Percentiles rank a stretch among this genome's conserved stretches.
Conservation (phyloP, 805 yeast species). For the Candida saitoana region DNA sequence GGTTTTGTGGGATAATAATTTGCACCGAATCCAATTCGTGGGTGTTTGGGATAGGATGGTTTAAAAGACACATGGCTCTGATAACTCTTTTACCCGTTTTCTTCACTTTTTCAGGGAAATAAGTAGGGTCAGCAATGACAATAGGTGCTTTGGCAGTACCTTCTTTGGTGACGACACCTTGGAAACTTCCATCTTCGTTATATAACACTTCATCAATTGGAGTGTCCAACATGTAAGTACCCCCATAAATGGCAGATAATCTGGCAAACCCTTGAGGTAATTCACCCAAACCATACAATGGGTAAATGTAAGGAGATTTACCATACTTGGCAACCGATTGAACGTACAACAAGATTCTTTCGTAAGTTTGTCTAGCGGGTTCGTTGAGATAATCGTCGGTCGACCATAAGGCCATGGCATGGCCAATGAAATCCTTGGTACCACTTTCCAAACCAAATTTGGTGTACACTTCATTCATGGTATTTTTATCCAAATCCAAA, state of each 20-base stretch:
- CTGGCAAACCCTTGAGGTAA: constrained; percentile 99
- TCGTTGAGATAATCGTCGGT: constrained; percentile 83
- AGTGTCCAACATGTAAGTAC: constrained; percentile 96
- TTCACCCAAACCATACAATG: constrained; percentile 94
- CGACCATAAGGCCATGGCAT: constrained; percentile 96
- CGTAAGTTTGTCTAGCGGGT: constrained; percentile 89
- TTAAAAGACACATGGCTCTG: constrained; percentile 82
- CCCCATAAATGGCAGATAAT: constrained; percentile 94
- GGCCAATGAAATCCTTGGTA: constrained; percentile 95
- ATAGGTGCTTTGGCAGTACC: constrained; percentile 89
- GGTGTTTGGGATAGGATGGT: constrained; percentile 84
- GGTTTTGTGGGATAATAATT: constrained; percentile 94
- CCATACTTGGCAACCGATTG: constrained; percentile 93
- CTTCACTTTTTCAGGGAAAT: constrained; percentile 80
- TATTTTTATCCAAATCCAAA: constrained; percentile 75
- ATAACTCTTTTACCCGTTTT: constrained; percentile 72
- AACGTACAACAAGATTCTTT: constrained; percentile 78
- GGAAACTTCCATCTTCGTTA: constrained; percentile 58
- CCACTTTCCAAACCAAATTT: constrained; percentile 90
- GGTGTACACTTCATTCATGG: constrained; percentile 87
- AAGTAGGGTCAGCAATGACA: constrained; percentile 96
- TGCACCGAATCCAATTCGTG: constrained; percentile 84
- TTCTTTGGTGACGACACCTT: constrained; percentile 86
- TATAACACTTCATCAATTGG: constrained; percentile 88
- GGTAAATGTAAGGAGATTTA: constrained; percentile 93